A percentile compares a stretch with the other conserved stretches of the same genome.
Conservation (phyloP, 2,329 filamentous ascomycete species). For the Cercospora citrullina region DNA sequence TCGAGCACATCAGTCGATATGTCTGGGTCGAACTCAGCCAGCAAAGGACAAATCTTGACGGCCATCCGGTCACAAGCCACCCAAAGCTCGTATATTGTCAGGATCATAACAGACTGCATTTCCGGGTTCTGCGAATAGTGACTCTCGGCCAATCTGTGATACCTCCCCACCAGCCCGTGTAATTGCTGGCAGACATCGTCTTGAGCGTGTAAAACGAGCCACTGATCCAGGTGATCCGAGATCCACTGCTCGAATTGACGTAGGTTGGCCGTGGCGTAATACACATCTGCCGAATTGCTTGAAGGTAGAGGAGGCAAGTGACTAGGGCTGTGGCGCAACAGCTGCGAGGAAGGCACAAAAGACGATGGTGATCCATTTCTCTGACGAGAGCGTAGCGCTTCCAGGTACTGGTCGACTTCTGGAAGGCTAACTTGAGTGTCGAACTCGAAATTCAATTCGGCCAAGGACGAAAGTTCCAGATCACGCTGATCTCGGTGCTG, state of each 20-base stretch:
- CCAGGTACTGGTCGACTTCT: conserved; percentile 26
- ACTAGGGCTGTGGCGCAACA: background rate
- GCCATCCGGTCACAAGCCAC: conserved; percentile 55
- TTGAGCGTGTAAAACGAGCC: background rate
- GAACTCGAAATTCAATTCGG: conserved; percentile 17
- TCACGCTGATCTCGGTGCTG: conserved; percentile 4
- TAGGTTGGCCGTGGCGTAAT: conserved; percentile 13
- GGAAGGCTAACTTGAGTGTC: conserved; percentile 23
- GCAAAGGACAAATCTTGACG: conserved; percentile 46
- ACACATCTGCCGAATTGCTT: background rate
- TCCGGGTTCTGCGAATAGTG: conserved; percentile 11
- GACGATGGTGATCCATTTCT: background rate
- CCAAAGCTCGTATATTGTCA: conserved; percentile 61
- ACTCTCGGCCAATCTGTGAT: conserved; percentile 1
- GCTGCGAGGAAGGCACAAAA: conserved; percentile 21
- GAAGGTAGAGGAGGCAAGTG: conserved; percentile 20
- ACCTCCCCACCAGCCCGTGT: background rate
- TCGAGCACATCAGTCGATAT: conserved; percentile 56
- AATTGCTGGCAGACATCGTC: conserved; percentile 1
- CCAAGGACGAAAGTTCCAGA: conserved; percentile 15
- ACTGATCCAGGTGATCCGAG: background rate
- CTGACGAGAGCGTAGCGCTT: conserved; percentile 3
- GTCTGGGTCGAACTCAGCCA: conserved; percentile 55
- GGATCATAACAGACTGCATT: conserved; percentile 43
- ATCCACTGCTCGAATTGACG: conserved; percentile 18